Conservation (phyloP, 225 moss, liverwort and hornwort species). For the Polytrichum formosum region DNA sequence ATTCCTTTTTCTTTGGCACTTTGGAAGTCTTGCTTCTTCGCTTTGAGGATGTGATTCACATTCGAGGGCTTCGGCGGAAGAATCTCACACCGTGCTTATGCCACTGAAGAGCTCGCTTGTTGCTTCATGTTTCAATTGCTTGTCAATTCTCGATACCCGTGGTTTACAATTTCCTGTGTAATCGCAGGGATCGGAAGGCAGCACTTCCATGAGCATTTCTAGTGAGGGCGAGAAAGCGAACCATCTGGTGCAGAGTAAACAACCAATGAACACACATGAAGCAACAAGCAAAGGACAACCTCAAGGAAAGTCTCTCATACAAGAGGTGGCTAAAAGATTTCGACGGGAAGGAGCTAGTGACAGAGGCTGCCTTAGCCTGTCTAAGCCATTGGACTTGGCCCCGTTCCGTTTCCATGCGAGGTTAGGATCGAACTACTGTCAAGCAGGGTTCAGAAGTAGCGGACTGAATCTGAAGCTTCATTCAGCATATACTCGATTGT, state of each 20-base stretch:
- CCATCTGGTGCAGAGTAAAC: slow-evolving; percentile 4
- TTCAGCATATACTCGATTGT: too few species aligned
- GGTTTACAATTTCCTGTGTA: too few species aligned
- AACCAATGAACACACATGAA: neutral
- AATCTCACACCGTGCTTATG: too few species aligned
- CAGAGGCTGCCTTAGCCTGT: slow-evolving; percentile 8
- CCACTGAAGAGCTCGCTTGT: too few species aligned
- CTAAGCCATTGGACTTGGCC: slow-evolving; percentile 13
- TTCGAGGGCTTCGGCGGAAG: too few species aligned
- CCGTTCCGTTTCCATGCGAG: slow-evolving; percentile 27
- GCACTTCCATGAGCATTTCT: slow-evolving; percentile 34
- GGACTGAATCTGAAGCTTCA: neutral
- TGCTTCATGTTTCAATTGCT: too few species aligned
- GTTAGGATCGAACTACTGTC: slow-evolving; percentile 1
- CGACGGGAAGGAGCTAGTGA: slow-evolving; percentile 20
- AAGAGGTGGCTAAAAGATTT: slow-evolving; percentile 44
- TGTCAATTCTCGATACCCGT: too few species aligned
- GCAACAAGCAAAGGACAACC: neutral
- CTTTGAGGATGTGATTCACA: too few species aligned
- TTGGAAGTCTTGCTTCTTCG: neutral
- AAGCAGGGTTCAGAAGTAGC: neutral
- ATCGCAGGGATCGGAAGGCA: slow-evolving; percentile 42
- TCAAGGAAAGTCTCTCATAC: slow-evolving; percentile 21
- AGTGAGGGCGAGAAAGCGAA: slow-evolving; percentile 15
- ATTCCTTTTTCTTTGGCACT: neutral